Base-by-base conservation (phyloP, 768 basidiomycete species). In the Tylopilus subfusipes region DNA sequence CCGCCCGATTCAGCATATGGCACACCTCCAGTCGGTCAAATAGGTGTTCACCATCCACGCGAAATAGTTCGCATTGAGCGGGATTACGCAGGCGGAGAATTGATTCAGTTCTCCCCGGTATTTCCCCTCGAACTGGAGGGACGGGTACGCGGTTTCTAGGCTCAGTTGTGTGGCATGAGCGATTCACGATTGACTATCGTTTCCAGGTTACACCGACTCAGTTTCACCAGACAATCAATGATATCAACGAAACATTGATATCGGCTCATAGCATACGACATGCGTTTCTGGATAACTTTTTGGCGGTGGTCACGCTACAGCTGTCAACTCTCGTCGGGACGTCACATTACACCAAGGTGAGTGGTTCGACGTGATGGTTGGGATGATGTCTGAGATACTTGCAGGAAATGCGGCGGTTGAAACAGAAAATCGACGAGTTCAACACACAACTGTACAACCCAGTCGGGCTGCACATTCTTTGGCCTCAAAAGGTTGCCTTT, bases 41-140 rank as follows among this genome's bases (percentile, higher is more conserved):
- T 98, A 53, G 95, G 94, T 3, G 72, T 86, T 22, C 91, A 97
- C 67, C 85, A 91, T 61, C 95, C 96, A 16, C 84, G 95, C 50
- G 96, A 98, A 74, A 82, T 99, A 54, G 75, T 99, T 48, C 79
- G 96, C 42, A 76, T 99, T 39, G 96, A 98, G 70, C 75, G 97
- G 50, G 97, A 99, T 69, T 99, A 97, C 68, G 82, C 77, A 14
- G 85, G 86, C 1, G 97, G 96, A 3, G 96, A 98, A 67, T 76
- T 95, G 8, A 81, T 85, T 29, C 96, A 98, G 72, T 97, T 99
- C 69, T 80, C 90, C 31, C 81, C 92, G 0, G 83, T 86, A 59
- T 99, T 88, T 71, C 94, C 93, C 2, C 73, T 95, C 39, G 97
- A 99, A 70, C 77, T 99, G 6, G 95, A 98, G 62, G 92, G 93